Percentiles rank a stretch among this genome's conserved stretches.
phyloP scores from a whole-genome alignment of 257 asterid species.

The Jacaranda copaia region DNA sequence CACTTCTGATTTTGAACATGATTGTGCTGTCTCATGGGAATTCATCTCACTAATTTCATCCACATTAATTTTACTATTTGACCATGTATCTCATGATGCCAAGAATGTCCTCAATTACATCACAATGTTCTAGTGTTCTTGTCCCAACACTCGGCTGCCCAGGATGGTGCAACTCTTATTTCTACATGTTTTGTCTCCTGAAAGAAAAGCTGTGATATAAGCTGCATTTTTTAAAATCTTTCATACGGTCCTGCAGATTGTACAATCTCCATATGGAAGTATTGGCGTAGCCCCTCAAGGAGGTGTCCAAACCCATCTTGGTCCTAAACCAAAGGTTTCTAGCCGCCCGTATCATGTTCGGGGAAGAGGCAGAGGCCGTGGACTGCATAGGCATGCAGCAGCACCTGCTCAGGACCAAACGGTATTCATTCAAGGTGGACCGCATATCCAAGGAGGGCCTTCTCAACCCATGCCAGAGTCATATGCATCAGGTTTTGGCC shows the following conservation, averaged over 20 bases:
- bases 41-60: not conserved
- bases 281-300: constrained; percentile 41
- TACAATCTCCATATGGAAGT: constrained; percentile 49
- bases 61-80: not conserved
- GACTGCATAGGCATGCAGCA: constrained; percentile 32
- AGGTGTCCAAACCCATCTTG: constrained; percentile 43
- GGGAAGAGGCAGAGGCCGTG: constrained; percentile 42
- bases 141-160: not conserved
- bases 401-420: constrained; percentile 40
- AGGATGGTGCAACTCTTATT: constrained; percentile 4
- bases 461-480: constrained; percentile 39
- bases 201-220: constrained; percentile 15
- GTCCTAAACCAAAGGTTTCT: constrained; percentile 31
- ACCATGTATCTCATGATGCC: not conserved
- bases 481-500: constrained; percentile 32
- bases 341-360: constrained; percentile 37
- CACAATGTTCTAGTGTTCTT: not conserved
- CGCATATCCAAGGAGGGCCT: constrained; percentile 41
- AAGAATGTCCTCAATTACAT: not conserved
- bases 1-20: too few species aligned
- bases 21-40: not conserved
- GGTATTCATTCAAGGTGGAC: constrained; percentile 28
- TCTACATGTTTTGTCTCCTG: not conserved
- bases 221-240: constrained; percentile 33
- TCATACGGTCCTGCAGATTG: constrained; percentile 52